These are phyloP conservation scores for Pestalotiopsis fici DNA, from an alignment of 2,329 filamentous ascomycete species.

Conservation along the genomic window DNA sequence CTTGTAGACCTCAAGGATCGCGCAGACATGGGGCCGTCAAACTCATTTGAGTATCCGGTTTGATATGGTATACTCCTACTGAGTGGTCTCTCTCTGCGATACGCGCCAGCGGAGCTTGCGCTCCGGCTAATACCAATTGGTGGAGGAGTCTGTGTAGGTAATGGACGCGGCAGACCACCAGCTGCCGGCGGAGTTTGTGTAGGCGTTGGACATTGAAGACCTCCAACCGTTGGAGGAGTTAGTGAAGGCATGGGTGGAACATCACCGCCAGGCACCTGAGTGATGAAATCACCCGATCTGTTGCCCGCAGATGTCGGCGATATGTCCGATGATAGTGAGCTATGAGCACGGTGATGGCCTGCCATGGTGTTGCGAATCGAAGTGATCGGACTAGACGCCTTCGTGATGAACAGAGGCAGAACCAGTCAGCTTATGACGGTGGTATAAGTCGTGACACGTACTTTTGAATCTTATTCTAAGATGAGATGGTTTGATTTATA, in stretches of 20 bases:
- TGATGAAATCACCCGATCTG: neutral
- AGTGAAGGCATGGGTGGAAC: neutral
- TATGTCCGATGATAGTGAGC: neutral
- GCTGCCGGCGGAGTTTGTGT: neutral
- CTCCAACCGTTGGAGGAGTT: neutral
- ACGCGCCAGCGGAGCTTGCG: neutral
- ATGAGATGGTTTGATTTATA: neutral
- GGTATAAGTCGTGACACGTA: neutral
- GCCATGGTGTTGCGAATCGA: neutral
- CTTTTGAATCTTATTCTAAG: neutral
- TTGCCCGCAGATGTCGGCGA: neutral
- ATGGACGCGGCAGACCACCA: neutral
- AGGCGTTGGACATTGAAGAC: neutral
- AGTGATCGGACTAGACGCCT: neutral
- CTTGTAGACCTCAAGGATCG: constrained; percentile 5
- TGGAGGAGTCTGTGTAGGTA: neutral
- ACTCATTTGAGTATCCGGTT: constrained; percentile 2
- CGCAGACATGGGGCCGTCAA: neutral
- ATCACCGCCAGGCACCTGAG: neutral
- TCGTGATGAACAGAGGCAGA: neutral
- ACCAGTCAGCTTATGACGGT: neutral
- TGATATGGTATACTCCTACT: neutral
- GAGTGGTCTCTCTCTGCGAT: neutral
- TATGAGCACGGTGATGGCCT: neutral
- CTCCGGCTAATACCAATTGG: neutral